Evolutionary conservation across 202 grass and related monocot species (phyloP), one percentile per base, ranked within the genome.

Genomic region (Eragrostis tef): DNA sequence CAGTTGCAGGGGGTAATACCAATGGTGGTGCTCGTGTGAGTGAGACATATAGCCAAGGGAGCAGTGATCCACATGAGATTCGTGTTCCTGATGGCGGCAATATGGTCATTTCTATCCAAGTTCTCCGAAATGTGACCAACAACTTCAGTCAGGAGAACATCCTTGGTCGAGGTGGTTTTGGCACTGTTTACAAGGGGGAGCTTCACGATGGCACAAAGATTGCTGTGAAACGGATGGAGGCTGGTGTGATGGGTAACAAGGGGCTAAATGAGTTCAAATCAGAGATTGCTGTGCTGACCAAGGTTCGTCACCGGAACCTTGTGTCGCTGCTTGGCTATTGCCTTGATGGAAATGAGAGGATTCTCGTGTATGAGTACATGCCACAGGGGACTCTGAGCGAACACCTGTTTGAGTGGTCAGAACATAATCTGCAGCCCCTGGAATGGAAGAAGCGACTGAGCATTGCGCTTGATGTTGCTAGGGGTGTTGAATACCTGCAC

Each of bases 61-160:
- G 86, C 50, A 97, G 67, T 60, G 86, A 49, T 45, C 86, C 86
- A 13, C 79, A 79, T 10, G 88, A 94, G 54, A 89, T 98, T 27
- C 92, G 94, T 84, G 94, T 98, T 17, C 88, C 93, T 42, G 94
- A 98, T 59, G 71, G 86, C 64, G 92, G 94, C 73, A 98, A 94
- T 82, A 98, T 97, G 92, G 94, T 98, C 14, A 98, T 98, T 84
- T 98, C 94, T 0, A 94, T 98, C 53, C 94, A 98, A 70, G 94
- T 98, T 49, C 94, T 98, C 39, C 83, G 94, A 42, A 98, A 89
- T 77, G 94, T 98, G 50, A 98, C 94, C 51, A 98, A 98, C 71
- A 94, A 98, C 64, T 98, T 98, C 78, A 94, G 91, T 20, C 81
- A 91, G 82, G 88, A 92, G 13, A 98, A 98, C 64, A 85, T 98